A percentile compares a stretch with the other conserved stretches of the same genome.
Conservation (phyloP, 1,284 basidiomycete species). For the Blastosporella zonata region DNA sequence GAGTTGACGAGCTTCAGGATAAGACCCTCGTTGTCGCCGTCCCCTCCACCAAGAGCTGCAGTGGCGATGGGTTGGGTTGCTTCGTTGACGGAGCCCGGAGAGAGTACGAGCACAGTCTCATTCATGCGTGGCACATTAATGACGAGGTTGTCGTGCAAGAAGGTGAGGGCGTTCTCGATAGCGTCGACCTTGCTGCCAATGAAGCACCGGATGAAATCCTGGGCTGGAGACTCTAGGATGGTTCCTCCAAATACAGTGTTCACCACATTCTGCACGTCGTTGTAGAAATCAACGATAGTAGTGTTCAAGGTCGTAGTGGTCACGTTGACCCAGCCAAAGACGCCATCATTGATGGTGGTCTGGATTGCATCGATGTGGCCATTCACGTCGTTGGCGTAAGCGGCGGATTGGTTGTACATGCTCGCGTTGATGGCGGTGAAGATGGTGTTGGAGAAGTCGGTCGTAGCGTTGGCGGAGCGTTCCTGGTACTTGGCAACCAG, state of each 20-base stretch:
- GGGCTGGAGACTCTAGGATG: slow-evolving; percentile 76
- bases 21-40: slow-evolving; percentile 56
- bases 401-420: slow-evolving; percentile 75
- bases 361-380: slow-evolving; percentile 66
- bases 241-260: slow-evolving; percentile 78
- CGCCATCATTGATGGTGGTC: slow-evolving; percentile 74
- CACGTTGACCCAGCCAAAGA: slow-evolving; percentile 94
- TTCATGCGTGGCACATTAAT: slow-evolving; percentile 78
- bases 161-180: slow-evolving; percentile 86
- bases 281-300: slow-evolving; percentile 74
- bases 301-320: slow-evolving; percentile 86
- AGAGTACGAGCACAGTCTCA: slow-evolving; percentile 72
- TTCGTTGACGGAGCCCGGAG: slow-evolving; percentile 66
- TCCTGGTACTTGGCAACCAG: slow-evolving; percentile 63
- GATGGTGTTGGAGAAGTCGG: slow-evolving; percentile 70
- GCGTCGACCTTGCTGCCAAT: slow-evolving; percentile 87
- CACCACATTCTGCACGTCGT: slow-evolving; percentile 70
- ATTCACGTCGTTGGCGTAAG: slow-evolving; percentile 80
- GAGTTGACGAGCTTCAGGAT: slow-evolving; percentile 70
- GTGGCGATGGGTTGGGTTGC: slow-evolving; percentile 75
- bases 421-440: slow-evolving; percentile 75
- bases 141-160: slow-evolving; percentile 85
- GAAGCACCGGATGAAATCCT: slow-evolving; percentile 86
- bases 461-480: slow-evolving; percentile 56
- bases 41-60: slow-evolving; percentile 71